Evolutionary conservation across 73 alveolate genomes (phyloP).

Genomic region (Blepharisma stoltei): DNA sequence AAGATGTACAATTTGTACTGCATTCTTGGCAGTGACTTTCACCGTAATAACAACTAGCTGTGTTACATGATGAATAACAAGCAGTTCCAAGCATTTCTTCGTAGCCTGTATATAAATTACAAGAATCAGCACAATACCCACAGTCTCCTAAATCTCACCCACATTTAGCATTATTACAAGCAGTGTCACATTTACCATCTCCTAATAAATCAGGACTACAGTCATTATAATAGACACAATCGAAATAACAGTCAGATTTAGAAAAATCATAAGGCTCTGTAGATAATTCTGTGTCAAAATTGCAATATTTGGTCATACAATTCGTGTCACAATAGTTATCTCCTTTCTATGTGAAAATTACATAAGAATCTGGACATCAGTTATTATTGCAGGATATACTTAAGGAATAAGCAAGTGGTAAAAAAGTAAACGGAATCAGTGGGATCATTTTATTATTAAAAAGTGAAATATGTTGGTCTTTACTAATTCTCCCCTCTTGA

Average conservation of each 20-base stretch:
- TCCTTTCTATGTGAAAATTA: not conserved
- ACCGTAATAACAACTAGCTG: not conserved
- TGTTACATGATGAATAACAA: not conserved
- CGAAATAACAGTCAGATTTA: not conserved
- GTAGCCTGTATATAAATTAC: not conserved
- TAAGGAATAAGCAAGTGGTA: too few species aligned
- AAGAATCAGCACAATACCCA: not conserved
- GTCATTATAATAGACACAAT: conserved; percentile 1
- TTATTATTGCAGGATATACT: too few species aligned
- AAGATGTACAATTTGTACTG: not conserved
- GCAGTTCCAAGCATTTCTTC: not conserved
- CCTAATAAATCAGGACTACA: not conserved
- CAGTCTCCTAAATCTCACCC: conserved; percentile 2
- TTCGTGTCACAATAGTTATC: not conserved
- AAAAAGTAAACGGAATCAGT: too few species aligned
- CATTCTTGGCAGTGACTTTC: not conserved
- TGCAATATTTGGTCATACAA: not conserved
- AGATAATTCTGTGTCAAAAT: not conserved
- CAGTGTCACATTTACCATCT: not conserved
- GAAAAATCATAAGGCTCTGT: not conserved
- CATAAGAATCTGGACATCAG: too few species aligned
- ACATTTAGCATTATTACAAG: not conserved
- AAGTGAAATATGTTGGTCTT: too few species aligned
- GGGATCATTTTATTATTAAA: too few species aligned
- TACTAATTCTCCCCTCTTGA: too few species aligned